Evolutionary conservation across 805 yeast species (phyloP), one percentile per base, ranked within the genome.

Genomic region (Spathaspora gorwiae): DNA sequence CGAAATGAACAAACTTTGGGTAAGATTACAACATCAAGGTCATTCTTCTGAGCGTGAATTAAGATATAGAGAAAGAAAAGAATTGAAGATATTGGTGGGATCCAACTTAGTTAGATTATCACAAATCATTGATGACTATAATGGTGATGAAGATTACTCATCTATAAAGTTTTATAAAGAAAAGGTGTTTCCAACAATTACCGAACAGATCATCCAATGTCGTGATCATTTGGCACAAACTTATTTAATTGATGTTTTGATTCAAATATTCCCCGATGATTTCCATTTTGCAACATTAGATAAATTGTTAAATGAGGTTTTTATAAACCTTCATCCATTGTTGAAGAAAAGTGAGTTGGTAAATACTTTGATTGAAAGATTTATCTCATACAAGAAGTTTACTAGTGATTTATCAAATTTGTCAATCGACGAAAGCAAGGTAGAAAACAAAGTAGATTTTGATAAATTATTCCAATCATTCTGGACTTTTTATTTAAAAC

Each of bases 1-100:
- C 46, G 99, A 94, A 62, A 94, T 94, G 99, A 94, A 94, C 70
- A 94, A 94, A 64, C 73, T 94, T 39, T 94, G 99, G 99, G 98
- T 94, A 4, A 78, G 99, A 42, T 71, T 90, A 52, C 98, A 92
- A 66, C 96, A 90, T 61, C 96, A 90, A 64, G 98, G 98, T 1
- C 96, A 89, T 50, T 79, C 92, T 3, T 78, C 86, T 36, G 97
- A 92, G 55, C 76, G 87, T 35, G 80, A 74, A 34, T 79, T 84
- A 61, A 75, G 97, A 46, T 78, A 76, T 19, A 76, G 73, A 48
- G 98, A 94, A 65, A 75, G 99, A 19, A 82, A 83, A 56, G 97
- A 94, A 64, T 75, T 94, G 50, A 90, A 88, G 66, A 89, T 90
- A 46, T 75, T 94, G 35, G 95, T 94, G 26, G 99, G 99, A 0